Percentiles rank a stretch among this genome's conserved stretches.
Conservation (phyloP, 2,329 filamentous ascomycete genomes). For the Aspergillus niger region DNA sequence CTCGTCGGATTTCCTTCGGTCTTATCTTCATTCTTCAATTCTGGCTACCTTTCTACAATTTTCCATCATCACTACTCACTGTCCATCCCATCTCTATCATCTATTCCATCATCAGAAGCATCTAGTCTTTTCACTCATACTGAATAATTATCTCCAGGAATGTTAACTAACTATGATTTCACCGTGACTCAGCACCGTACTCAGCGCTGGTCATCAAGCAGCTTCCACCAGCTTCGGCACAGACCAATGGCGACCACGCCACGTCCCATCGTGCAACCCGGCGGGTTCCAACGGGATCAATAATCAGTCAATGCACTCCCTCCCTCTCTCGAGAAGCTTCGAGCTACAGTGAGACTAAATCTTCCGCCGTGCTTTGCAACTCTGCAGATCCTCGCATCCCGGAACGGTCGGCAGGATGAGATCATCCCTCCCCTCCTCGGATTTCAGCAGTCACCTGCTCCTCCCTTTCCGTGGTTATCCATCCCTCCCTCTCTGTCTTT, state of each 20-base stretch:
- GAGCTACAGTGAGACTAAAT: background rate
- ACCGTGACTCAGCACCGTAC: background rate
- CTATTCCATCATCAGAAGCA: background rate
- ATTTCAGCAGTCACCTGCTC: background rate
- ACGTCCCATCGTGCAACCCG: constrained; percentile 4
- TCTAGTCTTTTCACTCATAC: background rate
- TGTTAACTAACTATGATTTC: too few species aligned
- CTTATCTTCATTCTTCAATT: background rate
- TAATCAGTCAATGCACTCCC: background rate
- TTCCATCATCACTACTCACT: too few species aligned
- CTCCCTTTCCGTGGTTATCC: too few species aligned
- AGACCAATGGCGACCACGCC: constrained; percentile 6
- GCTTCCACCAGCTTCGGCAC: background rate
- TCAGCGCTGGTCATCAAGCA: background rate
- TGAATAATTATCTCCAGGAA: background rate
- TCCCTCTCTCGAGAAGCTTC: background rate
- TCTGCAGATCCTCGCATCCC: background rate
- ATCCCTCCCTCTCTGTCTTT: too few species aligned
- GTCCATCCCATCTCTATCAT: background rate
- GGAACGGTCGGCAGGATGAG: constrained; percentile 3
- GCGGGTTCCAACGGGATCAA: background rate
- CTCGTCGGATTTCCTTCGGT: background rate
- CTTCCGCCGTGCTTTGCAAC: background rate
- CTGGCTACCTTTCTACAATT: too few species aligned
- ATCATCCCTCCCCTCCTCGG: background rate